Evolutionary conservation across 139 green algal species (phyloP).

Genomic region (Chlamydomonas urium): DNA sequence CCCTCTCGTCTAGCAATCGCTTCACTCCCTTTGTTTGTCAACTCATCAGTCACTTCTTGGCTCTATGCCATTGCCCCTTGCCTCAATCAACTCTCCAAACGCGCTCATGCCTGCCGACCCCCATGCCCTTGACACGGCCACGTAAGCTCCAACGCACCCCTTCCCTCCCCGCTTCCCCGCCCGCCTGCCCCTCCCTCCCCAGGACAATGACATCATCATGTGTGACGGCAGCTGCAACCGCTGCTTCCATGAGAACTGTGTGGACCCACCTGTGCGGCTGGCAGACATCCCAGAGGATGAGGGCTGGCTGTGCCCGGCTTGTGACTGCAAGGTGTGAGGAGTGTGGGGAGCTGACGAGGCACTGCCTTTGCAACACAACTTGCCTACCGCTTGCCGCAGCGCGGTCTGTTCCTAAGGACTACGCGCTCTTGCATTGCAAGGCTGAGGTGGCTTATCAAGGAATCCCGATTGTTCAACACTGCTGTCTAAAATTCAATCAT

Average conservation of each 20-base stretch:
- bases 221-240: slow-evolving; percentile 84
- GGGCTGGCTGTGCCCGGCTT: slow-evolving; percentile 77
- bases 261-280: slow-evolving; percentile 52
- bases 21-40: too few relatives aligned
- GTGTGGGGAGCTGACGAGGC: background rate
- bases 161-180: background rate
- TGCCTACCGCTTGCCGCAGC: background rate
- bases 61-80: too few relatives aligned
- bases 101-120: too few relatives aligned
- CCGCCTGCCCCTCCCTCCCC: slow-evolving; percentile 2
- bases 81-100: too few relatives aligned
- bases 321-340: slow-evolving; percentile 67
- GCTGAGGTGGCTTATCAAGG: background rate
- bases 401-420: background rate
- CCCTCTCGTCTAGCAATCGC: too few relatives aligned
- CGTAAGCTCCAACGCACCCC: too few relatives aligned
- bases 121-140: too few relatives aligned
- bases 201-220: slow-evolving; percentile 92
- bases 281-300: slow-evolving; percentile 64
- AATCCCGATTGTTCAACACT: background rate
- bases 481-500: slow-evolving; percentile 28
- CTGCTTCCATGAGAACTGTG: slow-evolving; percentile 72
- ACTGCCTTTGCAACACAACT: background rate
- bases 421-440: background rate
- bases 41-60: too few relatives aligned